Percentiles rank a stretch among this genome's conserved stretches.
These are phyloP conservation scores for Fusarium succisae DNA, from an alignment of 2,329 filamentous ascomycete genomes.

Conservation along the genomic window DNA sequence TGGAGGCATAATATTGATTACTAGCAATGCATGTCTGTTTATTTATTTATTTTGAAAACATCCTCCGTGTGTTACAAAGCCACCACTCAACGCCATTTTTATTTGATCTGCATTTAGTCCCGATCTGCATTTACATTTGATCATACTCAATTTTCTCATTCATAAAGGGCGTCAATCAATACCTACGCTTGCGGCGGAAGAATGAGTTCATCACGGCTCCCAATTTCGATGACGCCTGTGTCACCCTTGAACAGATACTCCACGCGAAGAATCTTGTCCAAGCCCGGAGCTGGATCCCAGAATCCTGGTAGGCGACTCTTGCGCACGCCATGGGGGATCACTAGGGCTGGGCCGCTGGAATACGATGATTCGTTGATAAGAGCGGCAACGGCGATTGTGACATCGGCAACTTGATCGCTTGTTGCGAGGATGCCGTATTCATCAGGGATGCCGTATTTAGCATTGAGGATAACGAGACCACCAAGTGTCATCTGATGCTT, in stretches of 20 bases:
- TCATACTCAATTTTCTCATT: slow-evolving; percentile 3
- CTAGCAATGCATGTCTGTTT: not conserved
- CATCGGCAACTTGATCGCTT: slow-evolving; percentile 59
- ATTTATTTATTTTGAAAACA: not conserved
- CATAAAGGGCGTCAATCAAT: not conserved
- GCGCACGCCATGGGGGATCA: slow-evolving; percentile 52
- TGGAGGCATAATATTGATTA: not conserved
- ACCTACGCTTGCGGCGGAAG: slow-evolving; percentile 33
- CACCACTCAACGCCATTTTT: not conserved
- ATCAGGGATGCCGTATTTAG: slow-evolving; percentile 56
- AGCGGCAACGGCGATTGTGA: slow-evolving; percentile 59
- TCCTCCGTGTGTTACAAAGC: not conserved
- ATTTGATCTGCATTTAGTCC: not conserved
- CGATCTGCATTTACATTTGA: not conserved
- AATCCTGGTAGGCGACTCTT: slow-evolving; percentile 60
- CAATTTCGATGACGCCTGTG: slow-evolving; percentile 34
- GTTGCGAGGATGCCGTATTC: slow-evolving; percentile 43
- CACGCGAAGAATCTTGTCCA: slow-evolving; percentile 57
- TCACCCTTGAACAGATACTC: slow-evolving; percentile 55
- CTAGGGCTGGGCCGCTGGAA: slow-evolving; percentile 42
- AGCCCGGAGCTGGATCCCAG: slow-evolving; percentile 59
- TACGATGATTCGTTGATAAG: slow-evolving; percentile 49
- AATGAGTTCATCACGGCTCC: slow-evolving; percentile 35
- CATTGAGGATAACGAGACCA: slow-evolving; percentile 59
- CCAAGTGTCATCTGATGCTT: slow-evolving; percentile 46